phyloP scores from a whole-genome alignment of 2,329 filamentous ascomycete species.

The Chaetomium sp. region DNA sequence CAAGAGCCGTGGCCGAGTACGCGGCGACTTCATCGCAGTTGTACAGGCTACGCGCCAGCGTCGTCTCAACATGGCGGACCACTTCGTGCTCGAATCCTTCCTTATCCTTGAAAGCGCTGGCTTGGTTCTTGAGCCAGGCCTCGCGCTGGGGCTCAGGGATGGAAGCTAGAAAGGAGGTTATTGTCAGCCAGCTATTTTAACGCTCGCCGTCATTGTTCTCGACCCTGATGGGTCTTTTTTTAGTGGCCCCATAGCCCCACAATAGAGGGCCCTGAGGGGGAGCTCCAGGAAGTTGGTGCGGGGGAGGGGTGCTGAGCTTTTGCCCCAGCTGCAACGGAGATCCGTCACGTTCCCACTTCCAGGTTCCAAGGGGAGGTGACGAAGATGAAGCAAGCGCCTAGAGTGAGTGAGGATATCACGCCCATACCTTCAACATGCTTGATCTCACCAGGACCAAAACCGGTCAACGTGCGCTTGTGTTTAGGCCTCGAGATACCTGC shows the following conservation, averaged over 20 bases:
- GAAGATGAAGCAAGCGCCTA: background rate
- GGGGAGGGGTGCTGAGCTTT: background rate
- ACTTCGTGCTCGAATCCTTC: conserved; percentile 84
- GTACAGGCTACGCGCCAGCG: conserved; percentile 89
- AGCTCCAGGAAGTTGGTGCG: background rate
- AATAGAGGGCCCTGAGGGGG: conserved; percentile 9
- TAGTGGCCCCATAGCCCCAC: conserved; percentile 5
- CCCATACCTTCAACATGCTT: conserved; percentile 81
- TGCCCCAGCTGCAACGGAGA: background rate
- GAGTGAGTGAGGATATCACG: background rate
- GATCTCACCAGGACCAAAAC: conserved; percentile 85
- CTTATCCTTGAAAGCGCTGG: conserved; percentile 64
- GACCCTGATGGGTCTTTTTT: background rate
- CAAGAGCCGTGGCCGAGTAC: conserved; percentile 84
- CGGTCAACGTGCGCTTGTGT: conserved; percentile 94
- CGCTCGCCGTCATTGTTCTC: background rate
- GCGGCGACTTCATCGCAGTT: conserved; percentile 96
- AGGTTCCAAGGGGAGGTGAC: background rate
- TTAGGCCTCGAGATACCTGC: conserved; percentile 82
- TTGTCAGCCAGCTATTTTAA: background rate
- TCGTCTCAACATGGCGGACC: conserved; percentile 93
- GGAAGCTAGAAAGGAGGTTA: conserved; percentile 41
- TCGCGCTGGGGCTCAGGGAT: conserved; percentile 85
- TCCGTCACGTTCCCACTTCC: background rate
- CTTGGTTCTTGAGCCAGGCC: conserved; percentile 62